Conservation (phyloP, 2,329 filamentous ascomycete species). For the Dactylonectria macrodidyma region DNA sequence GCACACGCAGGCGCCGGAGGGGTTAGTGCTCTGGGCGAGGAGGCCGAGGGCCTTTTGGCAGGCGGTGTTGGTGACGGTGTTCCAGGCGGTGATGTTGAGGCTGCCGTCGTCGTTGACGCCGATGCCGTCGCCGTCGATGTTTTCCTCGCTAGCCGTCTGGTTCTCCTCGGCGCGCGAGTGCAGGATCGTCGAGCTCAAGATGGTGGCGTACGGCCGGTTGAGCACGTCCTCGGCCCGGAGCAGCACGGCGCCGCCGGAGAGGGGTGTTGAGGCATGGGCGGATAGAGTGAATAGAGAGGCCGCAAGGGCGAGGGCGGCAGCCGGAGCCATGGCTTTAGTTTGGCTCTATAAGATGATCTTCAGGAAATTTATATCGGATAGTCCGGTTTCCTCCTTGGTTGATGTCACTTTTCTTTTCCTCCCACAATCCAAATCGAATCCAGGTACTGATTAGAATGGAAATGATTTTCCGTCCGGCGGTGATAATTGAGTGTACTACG, state of each 20-base stretch:
- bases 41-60: slow-evolving; percentile 71
- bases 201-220: slow-evolving; percentile 47
- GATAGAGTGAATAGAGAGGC: slow-evolving; percentile 40
- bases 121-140: slow-evolving; percentile 45
- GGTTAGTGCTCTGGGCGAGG: slow-evolving; percentile 75
- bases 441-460: not conserved
- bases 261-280: slow-evolving; percentile 35
- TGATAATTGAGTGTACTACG: slow-evolving; percentile 11
- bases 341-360: slow-evolving; percentile 12
- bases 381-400: not conserved
- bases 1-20: slow-evolving; percentile 84
- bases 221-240: slow-evolving; percentile 51
- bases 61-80: slow-evolving; percentile 67
- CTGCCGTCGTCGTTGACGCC: slow-evolving; percentile 59
- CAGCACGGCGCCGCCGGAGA: slow-evolving; percentile 35
- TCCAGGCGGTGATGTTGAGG: slow-evolving; percentile 71
- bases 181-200: slow-evolving; percentile 36
- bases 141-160: slow-evolving; percentile 31
- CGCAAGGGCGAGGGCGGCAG: slow-evolving; percentile 37
- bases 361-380: not conserved
- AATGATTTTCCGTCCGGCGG: slow-evolving; percentile 25
- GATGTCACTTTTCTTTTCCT: not conserved
- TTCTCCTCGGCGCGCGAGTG: slow-evolving; percentile 32
- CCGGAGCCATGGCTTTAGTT: slow-evolving; percentile 39
- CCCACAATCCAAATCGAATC: slow-evolving; percentile 2